Evolutionary conservation across 768 basidiomycete genomes (phyloP).

Genomic region (Mycena galericulata): DNA sequence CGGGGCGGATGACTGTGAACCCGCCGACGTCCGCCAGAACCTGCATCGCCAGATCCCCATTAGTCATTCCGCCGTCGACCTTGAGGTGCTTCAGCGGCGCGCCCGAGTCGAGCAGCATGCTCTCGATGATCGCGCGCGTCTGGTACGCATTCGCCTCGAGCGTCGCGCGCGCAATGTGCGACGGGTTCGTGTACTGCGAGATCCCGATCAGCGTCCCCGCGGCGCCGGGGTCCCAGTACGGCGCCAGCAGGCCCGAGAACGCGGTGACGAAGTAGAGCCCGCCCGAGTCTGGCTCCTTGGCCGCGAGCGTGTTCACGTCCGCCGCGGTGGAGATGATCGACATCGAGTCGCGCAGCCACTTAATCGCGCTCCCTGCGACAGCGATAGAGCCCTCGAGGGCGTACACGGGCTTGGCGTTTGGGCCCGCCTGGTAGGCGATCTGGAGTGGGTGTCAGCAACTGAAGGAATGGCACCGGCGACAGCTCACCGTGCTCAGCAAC

Average conservation of each 20-base stretch:
- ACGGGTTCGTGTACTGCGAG: slow-evolving; percentile 89
- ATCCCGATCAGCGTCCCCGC: slow-evolving; percentile 88
- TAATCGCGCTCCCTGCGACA: slow-evolving; percentile 95
- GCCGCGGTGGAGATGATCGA: slow-evolving; percentile 80
- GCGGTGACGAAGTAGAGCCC: slow-evolving; percentile 98
- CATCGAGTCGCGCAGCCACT: slow-evolving; percentile 97
- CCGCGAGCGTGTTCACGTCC: slow-evolving; percentile 90
- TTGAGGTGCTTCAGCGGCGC: slow-evolving; percentile 85
- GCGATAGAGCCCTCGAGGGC: slow-evolving; percentile 96
- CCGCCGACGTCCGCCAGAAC: slow-evolving; percentile 92
- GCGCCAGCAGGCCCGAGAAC: slow-evolving; percentile 95
- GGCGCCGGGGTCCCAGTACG: slow-evolving; percentile 97
- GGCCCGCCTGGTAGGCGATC: slow-evolving; percentile 93
- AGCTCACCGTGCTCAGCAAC: slow-evolving; percentile 83
- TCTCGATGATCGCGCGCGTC: slow-evolving; percentile 94
- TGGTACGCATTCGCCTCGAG: slow-evolving; percentile 97
- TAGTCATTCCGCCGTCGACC: slow-evolving; percentile 99
- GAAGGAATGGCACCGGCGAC: not conserved
- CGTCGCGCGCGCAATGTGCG: slow-evolving; percentile 94
- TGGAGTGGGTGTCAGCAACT: slow-evolving; percentile 43
- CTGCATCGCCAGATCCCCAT: slow-evolving; percentile 89
- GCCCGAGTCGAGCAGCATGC: slow-evolving; percentile 93
- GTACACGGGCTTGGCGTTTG: slow-evolving; percentile 83
- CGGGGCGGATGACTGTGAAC: slow-evolving; percentile 90
- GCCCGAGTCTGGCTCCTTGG: slow-evolving; percentile 79